Percentiles rank a stretch among this genome's conserved stretches.
Evolutionary conservation across 768 basidiomycete genomes (phyloP).

Genomic region (Trametes cingulata): DNA sequence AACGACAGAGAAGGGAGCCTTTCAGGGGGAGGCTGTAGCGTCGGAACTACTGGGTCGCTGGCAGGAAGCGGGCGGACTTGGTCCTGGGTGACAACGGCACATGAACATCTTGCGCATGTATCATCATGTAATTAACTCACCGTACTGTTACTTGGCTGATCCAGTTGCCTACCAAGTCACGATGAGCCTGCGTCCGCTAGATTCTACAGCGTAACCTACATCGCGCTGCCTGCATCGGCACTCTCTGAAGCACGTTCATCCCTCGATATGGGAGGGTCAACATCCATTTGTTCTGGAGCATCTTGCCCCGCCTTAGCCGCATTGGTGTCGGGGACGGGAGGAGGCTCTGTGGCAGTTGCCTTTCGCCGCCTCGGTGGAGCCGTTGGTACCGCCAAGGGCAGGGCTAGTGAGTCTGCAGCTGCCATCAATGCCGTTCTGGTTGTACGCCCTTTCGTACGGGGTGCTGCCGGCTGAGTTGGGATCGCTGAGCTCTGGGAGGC

Average conservation of each 20-base stretch:
- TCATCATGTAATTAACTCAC: too few relatives aligned
- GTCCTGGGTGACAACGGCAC: too few relatives aligned
- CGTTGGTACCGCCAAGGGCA: background rate
- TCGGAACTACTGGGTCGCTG: too few relatives aligned
- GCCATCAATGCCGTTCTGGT: slow-evolving; percentile 5
- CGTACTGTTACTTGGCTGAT: too few relatives aligned
- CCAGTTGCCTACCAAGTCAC: too few relatives aligned
- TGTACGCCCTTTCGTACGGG: background rate
- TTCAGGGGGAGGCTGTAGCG: too few relatives aligned
- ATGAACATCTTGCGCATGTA: too few relatives aligned
- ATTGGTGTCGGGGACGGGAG: background rate
- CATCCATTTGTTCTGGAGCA: background rate
- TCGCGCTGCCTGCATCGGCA: too few relatives aligned
- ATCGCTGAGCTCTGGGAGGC: background rate
- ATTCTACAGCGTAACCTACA: too few relatives aligned
- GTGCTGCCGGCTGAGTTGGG: background rate
- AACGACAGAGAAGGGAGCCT: background rate
- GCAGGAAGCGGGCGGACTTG: too few relatives aligned
- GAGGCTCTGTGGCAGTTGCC: background rate
- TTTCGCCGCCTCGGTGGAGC: background rate
- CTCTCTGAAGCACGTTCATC: too few relatives aligned
- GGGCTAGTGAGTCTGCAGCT: slow-evolving; percentile 2
- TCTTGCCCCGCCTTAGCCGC: background rate
- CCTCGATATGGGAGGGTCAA: background rate
- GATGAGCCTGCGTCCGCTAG: too few relatives aligned